A percentile compares a stretch with the other conserved stretches of the same genome.
These are phyloP conservation scores for Triticum monococcum DNA, from an alignment of 176 grass and related monocot species.

Conservation along the genomic window DNA sequence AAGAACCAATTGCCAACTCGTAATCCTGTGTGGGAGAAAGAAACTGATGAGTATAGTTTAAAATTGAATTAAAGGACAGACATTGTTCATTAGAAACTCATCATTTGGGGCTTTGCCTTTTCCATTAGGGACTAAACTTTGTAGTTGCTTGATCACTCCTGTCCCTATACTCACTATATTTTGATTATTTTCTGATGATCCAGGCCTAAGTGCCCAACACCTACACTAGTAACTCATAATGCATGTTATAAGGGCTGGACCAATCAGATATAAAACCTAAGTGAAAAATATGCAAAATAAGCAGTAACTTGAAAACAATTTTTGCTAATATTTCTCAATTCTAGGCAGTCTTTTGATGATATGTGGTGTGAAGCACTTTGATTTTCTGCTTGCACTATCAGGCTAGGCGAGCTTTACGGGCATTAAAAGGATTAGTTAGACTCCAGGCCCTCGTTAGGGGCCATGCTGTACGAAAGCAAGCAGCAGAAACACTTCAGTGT, in stretches of 20 bases:
- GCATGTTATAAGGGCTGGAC: background rate
- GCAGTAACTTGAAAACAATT: background rate
- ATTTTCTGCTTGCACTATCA: constrained; percentile 34
- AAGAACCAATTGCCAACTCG: background rate
- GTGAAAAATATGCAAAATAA: background rate
- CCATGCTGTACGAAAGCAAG: constrained; percentile 98
- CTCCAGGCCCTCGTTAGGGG: constrained; percentile 94
- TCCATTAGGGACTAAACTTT: background rate
- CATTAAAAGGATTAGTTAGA: constrained; percentile 89
- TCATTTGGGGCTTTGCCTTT: background rate
- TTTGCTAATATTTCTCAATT: constrained; percentile 7
- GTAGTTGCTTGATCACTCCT: background rate
- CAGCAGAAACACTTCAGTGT: constrained; percentile 94
- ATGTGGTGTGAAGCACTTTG: constrained; percentile 7
- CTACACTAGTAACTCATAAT: background rate
- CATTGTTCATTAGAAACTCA: background rate
- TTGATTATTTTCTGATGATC: background rate
- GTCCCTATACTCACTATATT: background rate
- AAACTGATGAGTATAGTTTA: background rate
- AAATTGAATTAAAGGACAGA: background rate
- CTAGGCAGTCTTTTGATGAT: background rate
- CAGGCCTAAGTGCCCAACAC: background rate
- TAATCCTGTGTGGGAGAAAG: background rate
- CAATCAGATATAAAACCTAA: background rate
- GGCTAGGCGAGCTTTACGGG: constrained; percentile 90